Evolutionary conservation across 257 asterid species (phyloP).

Genomic region (Datura wrightii): DNA sequence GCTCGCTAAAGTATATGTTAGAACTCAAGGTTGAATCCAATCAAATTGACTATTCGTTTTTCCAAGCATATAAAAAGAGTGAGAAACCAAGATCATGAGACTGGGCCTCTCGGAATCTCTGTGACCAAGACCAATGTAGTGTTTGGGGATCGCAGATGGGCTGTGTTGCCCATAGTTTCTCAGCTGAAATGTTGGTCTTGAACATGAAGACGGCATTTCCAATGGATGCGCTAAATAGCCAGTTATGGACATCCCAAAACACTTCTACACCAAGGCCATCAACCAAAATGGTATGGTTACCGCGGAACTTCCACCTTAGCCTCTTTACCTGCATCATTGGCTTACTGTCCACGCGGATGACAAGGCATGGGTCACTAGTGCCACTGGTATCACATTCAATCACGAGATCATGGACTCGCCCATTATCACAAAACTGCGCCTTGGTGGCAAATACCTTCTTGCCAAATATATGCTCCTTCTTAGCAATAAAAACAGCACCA

Average conservation of each 20-base stretch:
- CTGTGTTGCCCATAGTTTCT: conserved; percentile 57
- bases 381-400: conserved; percentile 57
- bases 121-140: conserved; percentile 50
- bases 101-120: conserved; percentile 47
- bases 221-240: conserved; percentile 47
- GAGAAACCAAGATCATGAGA: conserved; percentile 51
- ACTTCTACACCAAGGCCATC: conserved; percentile 52
- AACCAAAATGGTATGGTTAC: conserved; percentile 52
- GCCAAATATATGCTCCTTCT: conserved; percentile 54
- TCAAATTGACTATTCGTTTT: conserved; percentile 49
- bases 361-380: conserved; percentile 44
- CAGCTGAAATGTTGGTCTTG: conserved; percentile 49
- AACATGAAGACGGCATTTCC: conserved; percentile 58
- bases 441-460: conserved; percentile 47
- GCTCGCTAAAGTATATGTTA: conserved; percentile 39
- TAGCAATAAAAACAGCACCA: conserved; percentile 46
- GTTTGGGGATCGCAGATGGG: conserved; percentile 44
- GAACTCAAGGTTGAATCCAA: conserved; percentile 40
- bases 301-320: conserved; percentile 57
- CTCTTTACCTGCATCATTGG: conserved; percentile 55
- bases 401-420: conserved; percentile 46
- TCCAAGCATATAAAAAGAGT: conserved; percentile 54
- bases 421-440: conserved; percentile 47
- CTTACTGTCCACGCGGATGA: conserved; percentile 49
- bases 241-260: conserved; percentile 59